Conservation (phyloP, 352 stramenopile species). For the Globisporangium megalacanthum region DNA sequence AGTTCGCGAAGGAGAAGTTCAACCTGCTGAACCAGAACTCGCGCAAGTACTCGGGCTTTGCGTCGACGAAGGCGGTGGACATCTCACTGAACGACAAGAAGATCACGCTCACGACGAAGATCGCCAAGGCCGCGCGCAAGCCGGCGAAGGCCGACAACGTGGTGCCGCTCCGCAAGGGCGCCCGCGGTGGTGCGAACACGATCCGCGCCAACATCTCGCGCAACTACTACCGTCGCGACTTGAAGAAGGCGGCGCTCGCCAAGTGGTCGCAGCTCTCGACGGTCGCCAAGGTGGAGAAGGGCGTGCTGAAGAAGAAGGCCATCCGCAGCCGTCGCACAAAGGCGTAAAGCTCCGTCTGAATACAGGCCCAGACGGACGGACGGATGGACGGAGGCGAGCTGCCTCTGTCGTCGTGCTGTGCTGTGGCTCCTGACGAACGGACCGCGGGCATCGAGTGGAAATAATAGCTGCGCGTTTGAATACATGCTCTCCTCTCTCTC, state of each 20-base stretch:
- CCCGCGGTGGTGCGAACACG: conserved; percentile 75
- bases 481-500: neutral
- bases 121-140: conserved; percentile 67
- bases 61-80: conserved; percentile 91
- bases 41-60: conserved; percentile 96
- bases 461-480: conserved; percentile 6
- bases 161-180: conserved; percentile 80
- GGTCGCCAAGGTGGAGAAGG: conserved; percentile 87
- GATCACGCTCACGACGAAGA: conserved; percentile 80
- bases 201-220: conserved; percentile 87
- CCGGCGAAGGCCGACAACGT: conserved; percentile 63
- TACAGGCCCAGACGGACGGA: neutral
- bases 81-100: conserved; percentile 88
- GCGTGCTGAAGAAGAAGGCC: conserved; percentile 77
- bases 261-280: conserved; percentile 85
- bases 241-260: conserved; percentile 80
- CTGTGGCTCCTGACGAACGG: too few species aligned
- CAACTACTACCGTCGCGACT: conserved; percentile 85
- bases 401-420: neutral
- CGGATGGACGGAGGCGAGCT: neutral
- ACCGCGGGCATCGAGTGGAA: conserved; percentile 6
- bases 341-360: conserved; percentile 38
- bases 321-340: conserved; percentile 81
- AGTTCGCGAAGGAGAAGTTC: conserved; percentile 93
- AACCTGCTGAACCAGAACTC: conserved; percentile 95